Percentiles rank a stretch among this genome's conserved stretches.
Evolutionary conservation across 345 rosid genomes (phyloP).

Genomic region (Aurinia saxatilis): DNA sequence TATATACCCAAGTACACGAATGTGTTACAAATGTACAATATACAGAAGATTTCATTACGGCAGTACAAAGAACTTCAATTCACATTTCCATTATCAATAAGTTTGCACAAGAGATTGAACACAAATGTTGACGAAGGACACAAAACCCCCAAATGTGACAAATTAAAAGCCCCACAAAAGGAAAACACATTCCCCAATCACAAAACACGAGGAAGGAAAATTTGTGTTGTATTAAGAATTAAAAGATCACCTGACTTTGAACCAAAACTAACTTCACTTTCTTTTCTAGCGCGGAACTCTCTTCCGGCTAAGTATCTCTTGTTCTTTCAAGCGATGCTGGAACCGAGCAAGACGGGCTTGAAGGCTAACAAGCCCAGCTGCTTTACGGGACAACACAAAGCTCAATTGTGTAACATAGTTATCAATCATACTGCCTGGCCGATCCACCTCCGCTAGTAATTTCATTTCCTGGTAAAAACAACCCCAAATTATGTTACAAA

Average conservation of each 20-base stretch:
- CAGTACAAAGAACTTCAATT: slow-evolving; percentile 1
- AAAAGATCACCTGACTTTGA: slow-evolving; percentile 6
- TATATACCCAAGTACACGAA: neutral
- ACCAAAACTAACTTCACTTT: neutral
- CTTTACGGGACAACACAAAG: slow-evolving; percentile 94
- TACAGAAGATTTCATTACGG: neutral
- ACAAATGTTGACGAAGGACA: slow-evolving; percentile 10
- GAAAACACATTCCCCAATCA: slow-evolving; percentile 15
- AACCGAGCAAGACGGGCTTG: slow-evolving; percentile 96
- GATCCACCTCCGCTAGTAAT: slow-evolving; percentile 85
- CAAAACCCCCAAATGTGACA: slow-evolving; percentile 1
- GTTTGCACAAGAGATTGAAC: slow-evolving; percentile 3
- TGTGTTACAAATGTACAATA: slow-evolving; percentile 3
- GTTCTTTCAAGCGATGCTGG: slow-evolving; percentile 93
- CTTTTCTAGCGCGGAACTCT: slow-evolving; percentile 45
- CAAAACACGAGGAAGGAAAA: slow-evolving; percentile 12
- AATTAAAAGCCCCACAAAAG: neutral
- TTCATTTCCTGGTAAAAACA: slow-evolving; percentile 82
- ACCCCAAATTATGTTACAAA: neutral
- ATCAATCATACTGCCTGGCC: slow-evolving; percentile 94
- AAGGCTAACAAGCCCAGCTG: slow-evolving; percentile 83
- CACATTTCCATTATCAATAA: slow-evolving; percentile 19
- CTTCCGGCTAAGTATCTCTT: slow-evolving; percentile 85
- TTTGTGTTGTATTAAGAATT: slow-evolving; percentile 12
- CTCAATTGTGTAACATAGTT: slow-evolving; percentile 81